Percentiles rank a stretch among this genome's conserved stretches.
Conservation (phyloP, 495 filamentous ascomycete genomes). For the Geopyxis carbonaria region DNA sequence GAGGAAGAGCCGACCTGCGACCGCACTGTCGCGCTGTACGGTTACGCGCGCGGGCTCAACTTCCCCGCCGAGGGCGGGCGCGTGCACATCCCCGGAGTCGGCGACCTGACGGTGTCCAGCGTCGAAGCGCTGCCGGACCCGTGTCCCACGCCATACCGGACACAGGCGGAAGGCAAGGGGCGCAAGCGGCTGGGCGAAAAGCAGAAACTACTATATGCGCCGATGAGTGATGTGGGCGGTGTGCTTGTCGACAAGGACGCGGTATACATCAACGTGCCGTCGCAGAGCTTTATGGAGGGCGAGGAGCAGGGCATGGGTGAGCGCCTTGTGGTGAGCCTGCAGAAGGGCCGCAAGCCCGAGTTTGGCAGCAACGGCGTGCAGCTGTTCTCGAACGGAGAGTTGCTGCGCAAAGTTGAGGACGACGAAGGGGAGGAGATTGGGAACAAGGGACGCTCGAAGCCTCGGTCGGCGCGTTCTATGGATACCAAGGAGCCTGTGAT, state of each 20-base stretch:
- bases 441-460: constrained; percentile 48
- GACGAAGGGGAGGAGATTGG: constrained; percentile 35
- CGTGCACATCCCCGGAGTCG: constrained; percentile 84
- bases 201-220: constrained; percentile 85
- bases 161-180: constrained; percentile 67
- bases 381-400: constrained; percentile 61
- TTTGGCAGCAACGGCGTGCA: constrained; percentile 60
- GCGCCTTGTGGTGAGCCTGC: constrained; percentile 77
- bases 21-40: constrained; percentile 75
- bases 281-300: constrained; percentile 59
- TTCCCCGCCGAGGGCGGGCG: constrained; percentile 72
- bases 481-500: constrained; percentile 37
- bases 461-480: constrained; percentile 48
- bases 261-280: constrained; percentile 62
- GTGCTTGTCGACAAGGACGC: constrained; percentile 69
- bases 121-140: constrained; percentile 86
- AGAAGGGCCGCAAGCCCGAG: constrained; percentile 67
- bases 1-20: constrained; percentile 80
- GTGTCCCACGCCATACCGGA: constrained; percentile 81
- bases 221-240: constrained; percentile 94
- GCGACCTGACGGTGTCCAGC: constrained; percentile 69
- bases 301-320: constrained; percentile 69
- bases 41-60: constrained; percentile 90
- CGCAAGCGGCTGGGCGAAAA: constrained; percentile 75
- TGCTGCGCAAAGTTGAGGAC: constrained; percentile 43